Evolutionary conservation across 805 yeast genomes (phyloP).

Genomic region (Candida schatavii): DNA sequence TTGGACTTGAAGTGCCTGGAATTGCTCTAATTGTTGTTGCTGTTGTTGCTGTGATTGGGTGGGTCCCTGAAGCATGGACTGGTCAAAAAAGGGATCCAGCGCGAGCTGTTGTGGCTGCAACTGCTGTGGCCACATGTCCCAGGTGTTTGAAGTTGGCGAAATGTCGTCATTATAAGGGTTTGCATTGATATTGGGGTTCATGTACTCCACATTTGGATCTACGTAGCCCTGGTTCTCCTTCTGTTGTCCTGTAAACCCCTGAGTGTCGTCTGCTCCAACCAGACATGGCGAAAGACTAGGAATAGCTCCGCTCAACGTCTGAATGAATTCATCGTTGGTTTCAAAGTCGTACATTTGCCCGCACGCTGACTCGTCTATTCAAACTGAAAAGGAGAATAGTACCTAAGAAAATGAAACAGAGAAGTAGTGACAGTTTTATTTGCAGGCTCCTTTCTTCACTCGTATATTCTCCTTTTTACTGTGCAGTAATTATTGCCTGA

Average conservation of each 20-base stretch:
- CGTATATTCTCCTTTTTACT: background rate
- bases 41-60: background rate
- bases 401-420: no score
- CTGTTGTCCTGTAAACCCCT: background rate
- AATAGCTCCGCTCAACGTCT: conserved; percentile 24
- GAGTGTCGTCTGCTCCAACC: conserved; percentile 16
- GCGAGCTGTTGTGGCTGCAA: background rate
- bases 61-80: background rate
- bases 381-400: background rate
- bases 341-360: conserved; percentile 41
- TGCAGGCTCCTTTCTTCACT: background rate
- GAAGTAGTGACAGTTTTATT: no score
- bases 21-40: conserved; percentile 4
- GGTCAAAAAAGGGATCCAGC: background rate
- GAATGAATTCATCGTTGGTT: conserved; percentile 28
- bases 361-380: background rate
- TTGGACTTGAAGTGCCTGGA: background rate
- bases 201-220: conserved; percentile 5
- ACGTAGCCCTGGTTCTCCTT: background rate
- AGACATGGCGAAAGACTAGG: conserved; percentile 19
- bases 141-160: background rate
- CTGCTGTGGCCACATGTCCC: background rate
- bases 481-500: conserved; percentile 3
- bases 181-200: conserved; percentile 5
- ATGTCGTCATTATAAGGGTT: background rate